Evolutionary conservation across 108 stramenopile species (phyloP), one percentile per base, ranked within the genome.

Genomic region (Bacterosira constricta): DNA sequence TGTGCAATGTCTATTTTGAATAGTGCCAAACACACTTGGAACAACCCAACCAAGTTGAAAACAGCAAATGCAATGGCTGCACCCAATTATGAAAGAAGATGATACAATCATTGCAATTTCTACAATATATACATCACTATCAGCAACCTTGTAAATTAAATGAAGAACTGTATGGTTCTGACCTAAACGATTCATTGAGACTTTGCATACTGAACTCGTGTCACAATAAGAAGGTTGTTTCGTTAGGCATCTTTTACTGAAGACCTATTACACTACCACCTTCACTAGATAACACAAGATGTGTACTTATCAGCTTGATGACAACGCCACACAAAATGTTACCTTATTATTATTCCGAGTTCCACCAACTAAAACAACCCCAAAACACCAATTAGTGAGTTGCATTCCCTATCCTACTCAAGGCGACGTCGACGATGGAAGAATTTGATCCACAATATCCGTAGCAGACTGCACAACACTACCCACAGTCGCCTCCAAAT

Each of bases 1-100:
- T n/a, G n/a, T n/a, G n/a, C n/a, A 31, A 75, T 44, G 34, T 75
- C 74, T 42, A 66, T 75, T 35, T 75, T 75, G n/a, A 60, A 7
- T 6, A 75, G 50, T 9, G 74, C 65, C 20, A 75, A 52, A 42
- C 57, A 66, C 18, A 66, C 74, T 57, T 65, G 64, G 45, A 66
- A 21, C 17, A 75, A 53, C 2, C 65, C 74, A 51, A 65, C 18
- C 47, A 75, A 58, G 50, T 75, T 75, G 47, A 66, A 75, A 2
- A 66, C 31, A 0, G 37, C 32, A 50, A 75, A 75, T 34, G 74
- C 74, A 29, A 66, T 66, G 9, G 74, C 74, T 60, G 74, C 10
- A 75, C 74, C 74, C 74, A 75, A 26, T 56, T 53, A 38, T 49
- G 32, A 38, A 75, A 75, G 27, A 66, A 37, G 54, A 66, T 15